A percentile compares a stretch with the other conserved stretches of the same genome.
Evolutionary conservation across 306 rosid species (phyloP).

Genomic region (Datisca glomerata): DNA sequence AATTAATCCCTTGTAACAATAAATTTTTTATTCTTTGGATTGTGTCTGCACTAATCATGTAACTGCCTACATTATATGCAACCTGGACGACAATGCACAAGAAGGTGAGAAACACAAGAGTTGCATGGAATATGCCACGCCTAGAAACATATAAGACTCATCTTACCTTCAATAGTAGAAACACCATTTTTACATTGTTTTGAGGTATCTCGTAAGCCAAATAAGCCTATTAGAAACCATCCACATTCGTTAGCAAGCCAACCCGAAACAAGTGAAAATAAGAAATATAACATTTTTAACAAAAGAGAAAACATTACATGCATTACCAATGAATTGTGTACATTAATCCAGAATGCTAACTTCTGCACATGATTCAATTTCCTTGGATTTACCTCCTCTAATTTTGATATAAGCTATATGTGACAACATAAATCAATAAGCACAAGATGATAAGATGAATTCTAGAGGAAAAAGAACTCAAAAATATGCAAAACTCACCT

Average conservation of each 20-base stretch:
- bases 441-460: slow-evolving; percentile 1
- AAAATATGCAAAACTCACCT: slow-evolving; percentile 32
- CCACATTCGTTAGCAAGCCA: slow-evolving; percentile 2
- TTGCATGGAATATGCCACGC: background rate
- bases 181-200: slow-evolving; percentile 66
- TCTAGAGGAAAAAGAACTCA: background rate
- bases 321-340: slow-evolving; percentile 93
- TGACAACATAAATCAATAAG: slow-evolving; percentile 17
- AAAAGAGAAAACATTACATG: slow-evolving; percentile 44
- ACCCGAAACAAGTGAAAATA: background rate
- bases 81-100: slow-evolving; percentile 37
- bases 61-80: slow-evolving; percentile 88
- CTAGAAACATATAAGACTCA: background rate
- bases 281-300: background rate
- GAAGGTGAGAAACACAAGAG: slow-evolving; percentile 6
- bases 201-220: slow-evolving; percentile 93
- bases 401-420: slow-evolving; percentile 59
- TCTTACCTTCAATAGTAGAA: slow-evolving; percentile 78
- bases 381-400: slow-evolving; percentile 70
- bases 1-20: too few relatives aligned
- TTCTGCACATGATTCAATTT: slow-evolving; percentile 69
- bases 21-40: too few relatives aligned
- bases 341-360: slow-evolving; percentile 91
- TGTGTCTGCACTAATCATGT: slow-evolving; percentile 70
- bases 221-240: slow-evolving; percentile 50